Evolutionary conservation across 164 flowering plant species (phyloP).

Genomic region (Sextonia rubra): DNA sequence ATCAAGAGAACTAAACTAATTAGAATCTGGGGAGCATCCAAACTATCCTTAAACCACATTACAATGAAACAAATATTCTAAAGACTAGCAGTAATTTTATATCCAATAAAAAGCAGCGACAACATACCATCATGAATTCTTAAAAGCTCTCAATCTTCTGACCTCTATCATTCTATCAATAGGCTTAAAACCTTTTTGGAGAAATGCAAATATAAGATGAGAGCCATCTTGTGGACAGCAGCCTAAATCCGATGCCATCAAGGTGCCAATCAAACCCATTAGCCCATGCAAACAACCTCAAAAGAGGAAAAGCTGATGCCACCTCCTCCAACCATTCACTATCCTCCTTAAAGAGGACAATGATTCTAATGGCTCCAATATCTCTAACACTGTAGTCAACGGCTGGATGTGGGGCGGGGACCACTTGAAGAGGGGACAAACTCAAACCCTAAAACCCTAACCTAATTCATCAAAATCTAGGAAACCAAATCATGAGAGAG

Average conservation of each 20-base stretch:
- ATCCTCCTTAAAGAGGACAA: constrained; percentile 83
- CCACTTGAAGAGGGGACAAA: constrained; percentile 66
- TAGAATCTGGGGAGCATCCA: too few relatives aligned
- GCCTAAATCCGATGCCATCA: constrained; percentile 85
- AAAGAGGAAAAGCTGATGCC: constrained; percentile 93
- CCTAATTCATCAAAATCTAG: neutral
- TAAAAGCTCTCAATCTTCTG: constrained; percentile 40
- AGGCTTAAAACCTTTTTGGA: constrained; percentile 77
- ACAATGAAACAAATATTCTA: too few relatives aligned
- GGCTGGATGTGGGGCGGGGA: constrained; percentile 99
- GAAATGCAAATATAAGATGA: constrained; percentile 87
- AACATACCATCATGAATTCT: constrained; percentile 54
- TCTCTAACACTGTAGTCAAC: constrained; percentile 93
- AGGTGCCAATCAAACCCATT: constrained; percentile 84
- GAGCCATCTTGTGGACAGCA: constrained; percentile 90
- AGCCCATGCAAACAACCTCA: constrained; percentile 79
- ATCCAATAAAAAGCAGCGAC: neutral
- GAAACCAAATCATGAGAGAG: neutral
- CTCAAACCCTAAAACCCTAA: constrained; percentile 4
- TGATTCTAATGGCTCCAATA: constrained; percentile 97
- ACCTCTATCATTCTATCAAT: constrained; percentile 12
- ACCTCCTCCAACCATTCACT: constrained; percentile 46
- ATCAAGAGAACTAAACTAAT: too few relatives aligned
- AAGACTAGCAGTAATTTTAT: neutral
- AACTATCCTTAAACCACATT: too few relatives aligned